A percentile compares a stretch with the other conserved stretches of the same genome.
phyloP scores from a whole-genome alignment of 805 yeast species.

The Clavispora phyllophila region DNA sequence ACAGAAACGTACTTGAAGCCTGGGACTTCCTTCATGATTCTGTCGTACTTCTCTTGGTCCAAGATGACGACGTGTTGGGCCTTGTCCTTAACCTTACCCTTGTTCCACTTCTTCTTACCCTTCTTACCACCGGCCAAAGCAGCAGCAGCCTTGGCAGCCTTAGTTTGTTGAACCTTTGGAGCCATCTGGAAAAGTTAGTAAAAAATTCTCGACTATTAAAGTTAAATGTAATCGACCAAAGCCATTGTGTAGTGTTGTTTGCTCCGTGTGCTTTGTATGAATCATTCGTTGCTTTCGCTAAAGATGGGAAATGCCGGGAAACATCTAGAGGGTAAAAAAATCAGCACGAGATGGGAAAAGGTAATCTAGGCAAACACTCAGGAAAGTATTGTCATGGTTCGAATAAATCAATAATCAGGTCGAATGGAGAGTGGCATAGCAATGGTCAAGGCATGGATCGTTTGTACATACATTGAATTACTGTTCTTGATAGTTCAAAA shows the following conservation, averaged over 20 bases:
- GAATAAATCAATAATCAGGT: neutral
- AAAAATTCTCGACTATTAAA: too few species aligned
- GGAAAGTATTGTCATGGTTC: too few species aligned
- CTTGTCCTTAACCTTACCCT: slow-evolving; percentile 99
- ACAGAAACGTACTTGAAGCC: slow-evolving; percentile 98
- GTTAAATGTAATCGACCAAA: too few species aligned
- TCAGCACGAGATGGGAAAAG: too few species aligned
- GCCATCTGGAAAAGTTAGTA: slow-evolving; percentile 54
- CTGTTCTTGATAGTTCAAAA: slow-evolving; percentile 22
- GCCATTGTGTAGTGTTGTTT: too few species aligned
- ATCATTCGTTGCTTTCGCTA: too few species aligned
- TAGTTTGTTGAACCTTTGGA: slow-evolving; percentile 98
- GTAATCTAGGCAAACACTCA: too few species aligned
- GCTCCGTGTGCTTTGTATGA: too few species aligned
- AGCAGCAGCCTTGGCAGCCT: slow-evolving; percentile 99
- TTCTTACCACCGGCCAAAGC: slow-evolving; percentile 99
- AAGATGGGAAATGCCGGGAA: too few species aligned
- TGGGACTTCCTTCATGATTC: slow-evolving; percentile 98
- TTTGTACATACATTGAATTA: slow-evolving; percentile 24
- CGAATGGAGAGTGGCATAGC: neutral
- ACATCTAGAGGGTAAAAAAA: too few species aligned
- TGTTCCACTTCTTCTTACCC: slow-evolving; percentile 99
- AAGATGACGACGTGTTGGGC: slow-evolving; percentile 96
- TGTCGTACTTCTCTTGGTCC: slow-evolving; percentile 98
- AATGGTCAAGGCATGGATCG: neutral